Base-by-base conservation (phyloP, 2,329 filamentous ascomycete genomes). In the Dryadomyces sulphureus region DNA sequence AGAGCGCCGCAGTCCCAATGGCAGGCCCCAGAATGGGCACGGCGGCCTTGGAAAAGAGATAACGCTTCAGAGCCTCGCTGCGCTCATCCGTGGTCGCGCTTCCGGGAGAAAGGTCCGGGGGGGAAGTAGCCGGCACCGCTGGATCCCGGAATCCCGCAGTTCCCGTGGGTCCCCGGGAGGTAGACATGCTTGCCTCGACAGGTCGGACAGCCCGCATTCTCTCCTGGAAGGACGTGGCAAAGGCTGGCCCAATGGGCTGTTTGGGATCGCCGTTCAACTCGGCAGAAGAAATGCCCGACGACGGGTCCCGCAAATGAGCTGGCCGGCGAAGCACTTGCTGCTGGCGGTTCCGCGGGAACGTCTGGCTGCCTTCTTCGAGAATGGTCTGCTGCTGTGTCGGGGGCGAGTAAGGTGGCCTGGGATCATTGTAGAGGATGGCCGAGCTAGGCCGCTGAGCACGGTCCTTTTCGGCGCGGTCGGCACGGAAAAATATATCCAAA, bases 401-500 rank as follows among this genome's bases (percentile, higher is more conserved):
- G n/a, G 75, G 74, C n/a, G 72, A 78, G 48, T 72, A 68, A 5
- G 70, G 66, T 9, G 64, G 61, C 7, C 62, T 56, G 27, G 60
- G 56, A 19, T 54, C 53, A 54, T 65, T 48, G 55, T 64, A 53
- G 54, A 70, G 51, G 45, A 68, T 68, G 44, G 66, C 61, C 16
- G 70, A 67, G 53, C 72, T 77, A 19, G 69, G 68, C 48, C 72
- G 70, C 22, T 69, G 68, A 40, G 71, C 72, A 49, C 72, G 70
- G 45, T 79, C 79, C 57, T 79, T 83, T 61, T 92, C 84, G 50
- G 84, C 81, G 43, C 84, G 77, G 54, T 94, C 84, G 30, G 87
- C 88, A 50, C 82, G 81, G 68, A 96, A 96, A 59, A 96, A 81
- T 51, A 94, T 74, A 56, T 96, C 89, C 5, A 96, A 69, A 1